phyloP scores from a whole-genome alignment of 805 yeast genomes.

The Wickerhamiella brachini region DNA sequence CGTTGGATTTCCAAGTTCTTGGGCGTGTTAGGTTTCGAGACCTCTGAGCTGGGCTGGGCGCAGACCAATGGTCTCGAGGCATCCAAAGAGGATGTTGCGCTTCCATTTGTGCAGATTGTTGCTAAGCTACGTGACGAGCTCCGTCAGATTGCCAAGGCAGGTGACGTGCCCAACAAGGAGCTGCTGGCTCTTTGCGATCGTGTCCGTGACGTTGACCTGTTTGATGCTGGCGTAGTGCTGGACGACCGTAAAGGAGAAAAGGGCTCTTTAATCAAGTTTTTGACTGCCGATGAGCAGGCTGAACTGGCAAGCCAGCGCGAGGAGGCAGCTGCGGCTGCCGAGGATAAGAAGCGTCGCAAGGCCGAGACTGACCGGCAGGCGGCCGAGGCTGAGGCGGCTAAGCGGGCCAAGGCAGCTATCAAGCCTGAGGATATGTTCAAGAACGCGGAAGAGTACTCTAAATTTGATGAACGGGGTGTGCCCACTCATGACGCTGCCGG shows the following conservation, averaged over 20 bases:
- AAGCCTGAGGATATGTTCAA: conserved; percentile 65
- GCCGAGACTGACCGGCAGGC: conserved; percentile 18
- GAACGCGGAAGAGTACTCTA: conserved; percentile 39
- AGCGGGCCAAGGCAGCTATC: conserved; percentile 57
- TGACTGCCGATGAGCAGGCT: conserved; percentile 52
- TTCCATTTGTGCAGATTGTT: conserved; percentile 70
- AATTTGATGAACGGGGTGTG: conserved; percentile 76
- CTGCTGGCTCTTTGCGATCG: conserved; percentile 61
- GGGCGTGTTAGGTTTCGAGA: conserved; percentile 59
- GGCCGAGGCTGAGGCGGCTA: conserved; percentile 36
- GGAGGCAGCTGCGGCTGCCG: conserved; percentile 40
- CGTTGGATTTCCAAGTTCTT: conserved; percentile 60
- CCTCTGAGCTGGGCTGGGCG: conserved; percentile 63
- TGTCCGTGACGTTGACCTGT: conserved; percentile 56
- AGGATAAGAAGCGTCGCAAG: conserved; percentile 46
- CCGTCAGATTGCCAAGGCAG: conserved; percentile 56
- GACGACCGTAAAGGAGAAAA: conserved; percentile 76
- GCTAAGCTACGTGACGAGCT: conserved; percentile 73
- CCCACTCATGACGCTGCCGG: conserved; percentile 70
- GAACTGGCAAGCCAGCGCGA: conserved; percentile 46
- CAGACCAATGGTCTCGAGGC: conserved; percentile 24
- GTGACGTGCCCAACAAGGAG: conserved; percentile 32
- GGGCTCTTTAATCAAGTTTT: conserved; percentile 72
- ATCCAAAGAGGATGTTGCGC: conserved; percentile 46
- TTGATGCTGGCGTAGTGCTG: conserved; percentile 64